Evolutionary conservation across 129 eudicot genomes (phyloP), one percentile per base, ranked within the genome.

Genomic region (Flaveria bidentis): DNA sequence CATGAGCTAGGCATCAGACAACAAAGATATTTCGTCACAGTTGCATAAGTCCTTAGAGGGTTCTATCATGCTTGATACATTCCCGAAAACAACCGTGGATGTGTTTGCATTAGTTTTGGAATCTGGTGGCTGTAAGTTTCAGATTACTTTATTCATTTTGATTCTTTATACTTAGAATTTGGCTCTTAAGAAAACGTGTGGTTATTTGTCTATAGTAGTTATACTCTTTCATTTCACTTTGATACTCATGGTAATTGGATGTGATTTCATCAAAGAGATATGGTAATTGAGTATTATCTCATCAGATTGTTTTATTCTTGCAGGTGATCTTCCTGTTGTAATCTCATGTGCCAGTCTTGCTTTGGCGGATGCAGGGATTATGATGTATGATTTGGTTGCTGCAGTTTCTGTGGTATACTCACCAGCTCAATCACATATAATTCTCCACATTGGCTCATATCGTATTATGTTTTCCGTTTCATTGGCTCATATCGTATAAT

Each of bases 41-140:
- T 85, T 95, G 69, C 99, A 89, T 70, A 91, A 95, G 84, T 91
- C 99, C 51, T 83, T 95, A 74, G 99, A 95, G 74, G 97, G 99
- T 76, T 87, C 94, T 55, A 95, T 95, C 66, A 91, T 89, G 74
- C 85, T 94, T 71, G 87, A 94, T 49, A 85, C 96, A 64, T 94
- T 94, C 72, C 98, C 97, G 0, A 91, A 91, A 88, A 94, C 98
- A 1, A 90, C 97, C 17, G 98, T 91, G 12, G 98, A 91, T 74
- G 97, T 94, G 80, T 94, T 94, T 81, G 98, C 98, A 69, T 86
- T 94, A 78, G 97, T 94, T n/a, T 80, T 94, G 84, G 98, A 94
- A 73, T 90, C 98, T 49, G 97, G 98, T 46, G 98, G 98, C 81
- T 81, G 98, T 93, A 87, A 86, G 96, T 88, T 79, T 57, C 16